Percentiles rank a stretch among this genome's conserved stretches.
Conservation (phyloP, 2,329 filamentous ascomycete genomes). For the Pseudocercospora ulei region DNA sequence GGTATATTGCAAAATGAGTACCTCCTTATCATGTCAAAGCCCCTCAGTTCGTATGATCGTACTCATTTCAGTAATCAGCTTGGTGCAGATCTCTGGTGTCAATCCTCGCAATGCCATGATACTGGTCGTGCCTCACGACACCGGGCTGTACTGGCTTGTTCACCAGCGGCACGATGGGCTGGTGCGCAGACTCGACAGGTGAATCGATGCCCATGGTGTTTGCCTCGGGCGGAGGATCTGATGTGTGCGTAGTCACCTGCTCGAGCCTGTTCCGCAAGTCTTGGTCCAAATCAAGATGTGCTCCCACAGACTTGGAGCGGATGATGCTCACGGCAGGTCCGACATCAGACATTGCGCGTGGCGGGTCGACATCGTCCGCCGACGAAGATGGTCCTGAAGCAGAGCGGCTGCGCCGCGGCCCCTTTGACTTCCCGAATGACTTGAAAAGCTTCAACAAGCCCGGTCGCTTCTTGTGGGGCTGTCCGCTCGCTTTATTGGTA, state of each 20-base stretch:
- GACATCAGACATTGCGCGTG: constrained; percentile 28
- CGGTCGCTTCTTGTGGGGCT: constrained; percentile 25
- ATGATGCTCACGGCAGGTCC: constrained; percentile 19
- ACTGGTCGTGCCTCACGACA: constrained; percentile 40
- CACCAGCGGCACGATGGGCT: constrained; percentile 20
- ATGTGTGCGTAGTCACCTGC: constrained; percentile 19
- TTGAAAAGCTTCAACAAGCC: constrained; percentile 27
- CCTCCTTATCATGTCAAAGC: too few relatives aligned
- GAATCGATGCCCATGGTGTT: constrained; percentile 19
- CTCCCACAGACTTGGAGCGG: constrained; percentile 24
- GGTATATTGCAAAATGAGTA: too few relatives aligned
- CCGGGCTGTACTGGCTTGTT: constrained; percentile 28
- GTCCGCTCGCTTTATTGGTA: constrained; percentile 1
- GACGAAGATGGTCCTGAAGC: constrained; percentile 13
- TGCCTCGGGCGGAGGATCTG: constrained; percentile 11
- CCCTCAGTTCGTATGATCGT: too few relatives aligned
- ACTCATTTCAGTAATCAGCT: constrained; percentile 15
- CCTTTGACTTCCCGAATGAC: constrained; percentile 23
- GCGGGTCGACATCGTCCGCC: constrained; percentile 20
- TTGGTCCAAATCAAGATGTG: constrained; percentile 15
- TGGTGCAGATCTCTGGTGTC: constrained; percentile 37
- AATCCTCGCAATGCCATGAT: constrained; percentile 29
- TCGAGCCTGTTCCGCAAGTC: constrained; percentile 17
- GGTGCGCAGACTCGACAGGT: constrained; percentile 24
- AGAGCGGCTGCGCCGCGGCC: constrained; percentile 12